Evolutionary conservation across 2,329 filamentous ascomycete genomes (phyloP).

Genomic region (Colletotrichum limetticola): DNA sequence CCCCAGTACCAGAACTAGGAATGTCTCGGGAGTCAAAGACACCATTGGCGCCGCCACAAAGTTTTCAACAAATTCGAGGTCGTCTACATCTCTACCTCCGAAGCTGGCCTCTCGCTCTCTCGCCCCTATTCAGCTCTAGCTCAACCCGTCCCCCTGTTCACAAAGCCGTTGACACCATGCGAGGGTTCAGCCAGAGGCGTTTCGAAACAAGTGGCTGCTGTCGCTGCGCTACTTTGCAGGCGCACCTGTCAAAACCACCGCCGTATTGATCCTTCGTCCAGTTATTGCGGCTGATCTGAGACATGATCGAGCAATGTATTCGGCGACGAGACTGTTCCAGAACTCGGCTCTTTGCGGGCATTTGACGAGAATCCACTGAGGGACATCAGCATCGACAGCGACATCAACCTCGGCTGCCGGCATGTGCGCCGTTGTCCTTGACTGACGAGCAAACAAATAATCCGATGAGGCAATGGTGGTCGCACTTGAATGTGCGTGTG

Average conservation of each 20-base stretch:
- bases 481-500: constrained; percentile 5
- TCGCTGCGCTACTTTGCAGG: neutral
- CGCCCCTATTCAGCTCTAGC: constrained; percentile 24
- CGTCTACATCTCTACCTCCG: neutral
- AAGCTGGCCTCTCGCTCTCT: neutral
- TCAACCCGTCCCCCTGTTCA: neutral
- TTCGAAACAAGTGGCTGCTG: neutral
- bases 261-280: neutral
- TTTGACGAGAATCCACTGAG: neutral
- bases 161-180: constrained; percentile 13
- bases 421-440: neutral
- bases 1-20: neutral
- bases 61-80: neutral
- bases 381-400: neutral
- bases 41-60: constrained; percentile 12
- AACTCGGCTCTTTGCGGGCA: neutral
- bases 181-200: neutral
- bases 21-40: constrained; percentile 22
- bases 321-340: neutral
- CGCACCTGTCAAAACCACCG: neutral
- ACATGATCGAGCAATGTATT: constrained; percentile 14
- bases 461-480: neutral
- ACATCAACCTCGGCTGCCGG: neutral
- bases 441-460: constrained; percentile 11
- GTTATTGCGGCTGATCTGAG: constrained; percentile 1